Percentiles rank a stretch among this genome's conserved stretches.
These are phyloP conservation scores for Pichia exigua DNA, from an alignment of 805 yeast genomes.

Conservation along the genomic window DNA sequence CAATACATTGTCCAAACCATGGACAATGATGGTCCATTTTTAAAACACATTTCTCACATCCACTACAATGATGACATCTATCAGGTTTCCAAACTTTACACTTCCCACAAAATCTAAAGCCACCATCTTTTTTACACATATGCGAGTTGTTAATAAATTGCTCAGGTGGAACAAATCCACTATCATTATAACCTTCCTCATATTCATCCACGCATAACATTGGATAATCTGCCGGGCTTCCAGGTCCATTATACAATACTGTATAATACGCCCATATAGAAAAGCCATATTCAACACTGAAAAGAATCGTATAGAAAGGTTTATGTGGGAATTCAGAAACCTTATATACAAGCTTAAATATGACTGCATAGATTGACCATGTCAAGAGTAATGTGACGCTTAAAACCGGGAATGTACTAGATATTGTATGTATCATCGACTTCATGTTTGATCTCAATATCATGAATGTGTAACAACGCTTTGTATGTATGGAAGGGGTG, in stretches of 20 bases:
- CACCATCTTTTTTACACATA: slow-evolving; percentile 48
- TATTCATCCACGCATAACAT: slow-evolving; percentile 27
- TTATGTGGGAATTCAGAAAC: slow-evolving; percentile 5
- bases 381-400: slow-evolving; percentile 27
- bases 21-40: slow-evolving; percentile 67
- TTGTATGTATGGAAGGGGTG: neutral
- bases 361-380: slow-evolving; percentile 41
- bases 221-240: slow-evolving; percentile 54
- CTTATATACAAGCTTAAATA: slow-evolving; percentile 23
- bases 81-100: slow-evolving; percentile 56
- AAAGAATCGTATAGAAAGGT: neutral
- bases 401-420: neutral
- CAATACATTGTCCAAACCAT: slow-evolving; percentile 88
- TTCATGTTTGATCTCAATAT: neutral
- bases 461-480: neutral
- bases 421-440: neutral
- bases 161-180: slow-evolving; percentile 31
- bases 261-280: neutral
- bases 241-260: slow-evolving; percentile 50
- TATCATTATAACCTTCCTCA: slow-evolving; percentile 13
- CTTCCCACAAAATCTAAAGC: slow-evolving; percentile 50
- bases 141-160: slow-evolving; percentile 33
- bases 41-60: slow-evolving; percentile 39
- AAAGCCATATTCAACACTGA: neutral
- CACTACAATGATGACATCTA: slow-evolving; percentile 49